Conservation (phyloP, 2,329 filamentous ascomycete genomes). For the Leptodontidium sp. region DNA sequence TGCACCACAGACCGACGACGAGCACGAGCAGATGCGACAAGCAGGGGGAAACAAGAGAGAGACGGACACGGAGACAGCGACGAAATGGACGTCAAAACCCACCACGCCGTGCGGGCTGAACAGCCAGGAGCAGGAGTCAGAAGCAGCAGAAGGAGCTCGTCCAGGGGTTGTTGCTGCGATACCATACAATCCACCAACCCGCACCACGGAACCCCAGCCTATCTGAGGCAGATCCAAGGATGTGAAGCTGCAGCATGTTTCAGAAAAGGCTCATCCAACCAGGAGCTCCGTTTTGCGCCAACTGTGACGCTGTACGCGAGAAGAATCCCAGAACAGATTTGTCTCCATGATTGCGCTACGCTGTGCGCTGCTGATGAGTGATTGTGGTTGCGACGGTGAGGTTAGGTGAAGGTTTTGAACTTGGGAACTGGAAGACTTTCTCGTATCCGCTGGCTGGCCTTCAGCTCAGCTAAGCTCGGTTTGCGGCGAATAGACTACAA, state of each 20-base stretch:
- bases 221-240: conserved; percentile 9
- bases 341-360: no score
- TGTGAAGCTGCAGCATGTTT: conserved; percentile 13
- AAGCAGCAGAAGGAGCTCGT: no score
- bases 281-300: not conserved
- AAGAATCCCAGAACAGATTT: conserved; percentile 2
- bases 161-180: not conserved
- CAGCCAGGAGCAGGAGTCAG: not conserved
- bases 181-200: no score
- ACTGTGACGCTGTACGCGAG: conserved; percentile 13
- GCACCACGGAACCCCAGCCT: conserved; percentile 7
- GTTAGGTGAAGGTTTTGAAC: no score
- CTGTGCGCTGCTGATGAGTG: no score
- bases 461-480: not conserved
- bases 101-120: not conserved
- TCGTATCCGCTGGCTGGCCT: not conserved
- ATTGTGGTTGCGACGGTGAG: no score
- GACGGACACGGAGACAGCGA: not conserved
- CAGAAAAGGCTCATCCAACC: conserved; percentile 10
- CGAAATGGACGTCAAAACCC: not conserved
- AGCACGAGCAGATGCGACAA: conserved; percentile 13
- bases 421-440: not conserved
- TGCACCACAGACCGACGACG: conserved; percentile 2
- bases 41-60: not conserved
- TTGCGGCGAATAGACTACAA: no score